A percentile compares a stretch with the other conserved stretches of the same genome.
phyloP scores from a whole-genome alignment of 2,329 filamentous ascomycete species.

The Cercospora brassicicola region DNA sequence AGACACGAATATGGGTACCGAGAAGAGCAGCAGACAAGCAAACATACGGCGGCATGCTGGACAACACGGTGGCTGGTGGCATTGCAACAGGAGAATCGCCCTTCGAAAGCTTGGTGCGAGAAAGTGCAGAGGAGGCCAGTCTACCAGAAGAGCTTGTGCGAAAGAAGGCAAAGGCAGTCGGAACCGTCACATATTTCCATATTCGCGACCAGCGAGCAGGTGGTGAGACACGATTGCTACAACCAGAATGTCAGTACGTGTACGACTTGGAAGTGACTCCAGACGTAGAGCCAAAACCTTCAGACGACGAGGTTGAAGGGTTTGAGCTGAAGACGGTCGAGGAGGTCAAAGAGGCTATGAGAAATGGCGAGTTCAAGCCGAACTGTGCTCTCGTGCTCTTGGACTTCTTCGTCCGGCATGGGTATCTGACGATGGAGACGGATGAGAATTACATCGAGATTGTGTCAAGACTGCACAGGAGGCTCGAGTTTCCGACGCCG shows the following conservation, averaged over 20 bases:
- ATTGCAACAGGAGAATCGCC: conserved; percentile 78
- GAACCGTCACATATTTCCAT: conserved; percentile 81
- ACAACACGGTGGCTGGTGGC: conserved; percentile 89
- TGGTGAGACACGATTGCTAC: conserved; percentile 77
- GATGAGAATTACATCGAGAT: conserved; percentile 80
- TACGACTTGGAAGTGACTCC: conserved; percentile 80
- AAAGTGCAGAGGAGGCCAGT: conserved; percentile 85
- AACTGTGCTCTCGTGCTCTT: conserved; percentile 83
- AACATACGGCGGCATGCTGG: conserved; percentile 87
- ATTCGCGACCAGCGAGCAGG: conserved; percentile 73
- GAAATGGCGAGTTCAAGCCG: conserved; percentile 79
- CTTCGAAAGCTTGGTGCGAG: conserved; percentile 78
- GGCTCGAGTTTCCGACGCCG: conserved; percentile 68
- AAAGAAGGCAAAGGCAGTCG: conserved; percentile 57
- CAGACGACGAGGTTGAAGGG: conserved; percentile 84
- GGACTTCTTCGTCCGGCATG: conserved; percentile 87
- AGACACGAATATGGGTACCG: conserved; percentile 81
- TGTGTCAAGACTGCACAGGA: conserved; percentile 70
- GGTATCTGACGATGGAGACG: conserved; percentile 73
- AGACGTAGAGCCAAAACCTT: conserved; percentile 69
- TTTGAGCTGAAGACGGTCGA: conserved; percentile 77
- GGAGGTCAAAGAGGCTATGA: conserved; percentile 71
- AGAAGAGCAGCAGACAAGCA: conserved; percentile 73
- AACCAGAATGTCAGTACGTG: conserved; percentile 88
- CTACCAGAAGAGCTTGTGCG: conserved; percentile 70